phyloP scores from a whole-genome alignment of 768 basidiomycete genomes.

The Termitomyces sp. region DNA sequence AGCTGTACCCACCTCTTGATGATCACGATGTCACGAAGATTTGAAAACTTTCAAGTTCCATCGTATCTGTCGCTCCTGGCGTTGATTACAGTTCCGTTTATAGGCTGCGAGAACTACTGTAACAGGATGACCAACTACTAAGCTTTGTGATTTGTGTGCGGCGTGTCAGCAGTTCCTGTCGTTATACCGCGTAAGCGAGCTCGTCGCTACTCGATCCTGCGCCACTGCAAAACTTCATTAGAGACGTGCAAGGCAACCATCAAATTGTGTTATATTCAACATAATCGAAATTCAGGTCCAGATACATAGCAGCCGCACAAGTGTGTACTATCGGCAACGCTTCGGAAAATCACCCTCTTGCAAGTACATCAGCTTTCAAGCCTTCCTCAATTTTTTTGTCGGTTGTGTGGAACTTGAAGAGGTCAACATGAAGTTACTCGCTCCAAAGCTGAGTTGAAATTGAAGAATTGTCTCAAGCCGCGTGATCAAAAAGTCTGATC shows the following conservation, averaged over 20 bases:
- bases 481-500: not conserved
- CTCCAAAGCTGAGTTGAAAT: not conserved
- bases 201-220: not conserved
- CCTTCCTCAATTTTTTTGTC: not conserved
- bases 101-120: not conserved
- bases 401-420: not conserved
- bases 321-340: not conserved
- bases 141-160: not conserved
- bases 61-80: not conserved
- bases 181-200: not conserved
- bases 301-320: not conserved
- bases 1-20: not conserved
- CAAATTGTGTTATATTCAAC: not conserved
- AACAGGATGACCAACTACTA: not conserved
- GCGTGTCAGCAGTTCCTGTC: not conserved
- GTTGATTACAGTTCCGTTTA: not conserved
- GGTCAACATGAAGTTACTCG: not conserved
- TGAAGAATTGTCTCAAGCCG: not conserved
- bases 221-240: not conserved
- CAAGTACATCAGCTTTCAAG: not conserved
- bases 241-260: not conserved
- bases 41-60: not conserved
- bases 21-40: not conserved
- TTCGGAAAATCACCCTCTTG: not conserved
- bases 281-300: not conserved